Conservation (phyloP, 2,329 filamentous ascomycete species). For the Didymella arachidicola region DNA sequence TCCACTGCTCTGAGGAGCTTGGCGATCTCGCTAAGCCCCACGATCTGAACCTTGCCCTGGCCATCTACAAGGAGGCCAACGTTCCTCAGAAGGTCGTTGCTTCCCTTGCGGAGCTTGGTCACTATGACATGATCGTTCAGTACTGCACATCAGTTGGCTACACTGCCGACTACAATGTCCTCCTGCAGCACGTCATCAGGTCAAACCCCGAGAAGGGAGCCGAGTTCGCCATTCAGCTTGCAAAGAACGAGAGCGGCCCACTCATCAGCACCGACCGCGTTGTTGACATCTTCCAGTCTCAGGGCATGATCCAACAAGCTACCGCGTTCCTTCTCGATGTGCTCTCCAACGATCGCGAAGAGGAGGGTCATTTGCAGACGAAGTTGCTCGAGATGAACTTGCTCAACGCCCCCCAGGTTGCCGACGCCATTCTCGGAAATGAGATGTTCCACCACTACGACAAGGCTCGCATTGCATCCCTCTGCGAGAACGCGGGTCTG, state of each 20-base stretch:
- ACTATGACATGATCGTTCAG: conserved; percentile 95
- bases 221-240: conserved; percentile 92
- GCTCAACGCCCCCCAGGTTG: conserved; percentile 94
- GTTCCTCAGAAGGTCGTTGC: conserved; percentile 93
- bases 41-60: conserved; percentile 85
- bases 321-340: conserved; percentile 98
- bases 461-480: conserved; percentile 82
- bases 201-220: conserved; percentile 92
- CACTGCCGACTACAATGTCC: conserved; percentile 91
- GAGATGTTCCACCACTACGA: conserved; percentile 99
- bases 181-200: conserved; percentile 83
- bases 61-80: conserved; percentile 90
- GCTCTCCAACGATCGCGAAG: conserved; percentile 90
- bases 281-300: conserved; percentile 96
- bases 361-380: conserved; percentile 93
- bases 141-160: conserved; percentile 87
- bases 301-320: conserved; percentile 96
- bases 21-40: conserved; percentile 92
- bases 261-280: conserved; percentile 93
- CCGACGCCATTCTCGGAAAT: conserved; percentile 96
- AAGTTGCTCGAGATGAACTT: conserved; percentile 98
- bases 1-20: conserved; percentile 94
- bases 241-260: conserved; percentile 85
- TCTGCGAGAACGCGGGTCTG: conserved; percentile 93
- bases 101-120: conserved; percentile 91